A percentile compares a stretch with the other conserved stretches of the same genome.
phyloP scores from a whole-genome alignment of 768 basidiomycete genomes.

The Panaeolus papilionaceus region DNA sequence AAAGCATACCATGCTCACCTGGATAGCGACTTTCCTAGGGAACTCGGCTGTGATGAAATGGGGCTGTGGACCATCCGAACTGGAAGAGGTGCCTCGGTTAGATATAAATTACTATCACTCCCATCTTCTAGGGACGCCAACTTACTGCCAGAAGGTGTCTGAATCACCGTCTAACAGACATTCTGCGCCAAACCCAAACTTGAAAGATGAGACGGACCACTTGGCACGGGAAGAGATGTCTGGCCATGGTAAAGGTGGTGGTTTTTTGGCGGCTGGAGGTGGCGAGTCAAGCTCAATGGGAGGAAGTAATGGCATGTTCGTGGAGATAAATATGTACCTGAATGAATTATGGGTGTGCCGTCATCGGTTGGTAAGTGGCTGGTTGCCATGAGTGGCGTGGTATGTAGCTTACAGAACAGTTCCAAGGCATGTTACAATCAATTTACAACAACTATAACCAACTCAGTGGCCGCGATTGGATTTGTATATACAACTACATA shows the following conservation, averaged over 20 bases:
- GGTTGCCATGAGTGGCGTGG: slow-evolving; percentile 11
- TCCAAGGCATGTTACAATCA: neutral
- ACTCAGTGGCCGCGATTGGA: too few relatives aligned
- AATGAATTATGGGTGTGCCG: slow-evolving; percentile 12
- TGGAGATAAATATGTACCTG: slow-evolving; percentile 12
- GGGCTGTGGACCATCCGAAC: slow-evolving; percentile 95
- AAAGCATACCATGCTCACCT: slow-evolving; percentile 53
- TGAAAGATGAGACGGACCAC: slow-evolving; percentile 97
- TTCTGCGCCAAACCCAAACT: slow-evolving; percentile 96
- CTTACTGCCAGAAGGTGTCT: slow-evolving; percentile 98
- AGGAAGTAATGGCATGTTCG: slow-evolving; percentile 14
- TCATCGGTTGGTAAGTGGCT: slow-evolving; percentile 2
- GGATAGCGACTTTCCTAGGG: slow-evolving; percentile 85
- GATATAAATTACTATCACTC: neutral
- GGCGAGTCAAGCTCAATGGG: slow-evolving; percentile 12
- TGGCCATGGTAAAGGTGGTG: slow-evolving; percentile 71
- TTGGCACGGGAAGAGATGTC: slow-evolving; percentile 89
- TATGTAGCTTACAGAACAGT: slow-evolving; percentile 4
- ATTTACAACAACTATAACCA: neutral
- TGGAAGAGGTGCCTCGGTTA: slow-evolving; percentile 33
- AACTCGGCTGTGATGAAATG: slow-evolving; percentile 97
- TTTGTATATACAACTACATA: neutral
- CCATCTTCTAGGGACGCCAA: slow-evolving; percentile 20
- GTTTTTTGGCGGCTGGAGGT: slow-evolving; percentile 25
- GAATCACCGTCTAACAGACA: slow-evolving; percentile 89